Base-by-base conservation (phyloP, 345 rosid genomes). In the Pelargonium nanum region DNA sequence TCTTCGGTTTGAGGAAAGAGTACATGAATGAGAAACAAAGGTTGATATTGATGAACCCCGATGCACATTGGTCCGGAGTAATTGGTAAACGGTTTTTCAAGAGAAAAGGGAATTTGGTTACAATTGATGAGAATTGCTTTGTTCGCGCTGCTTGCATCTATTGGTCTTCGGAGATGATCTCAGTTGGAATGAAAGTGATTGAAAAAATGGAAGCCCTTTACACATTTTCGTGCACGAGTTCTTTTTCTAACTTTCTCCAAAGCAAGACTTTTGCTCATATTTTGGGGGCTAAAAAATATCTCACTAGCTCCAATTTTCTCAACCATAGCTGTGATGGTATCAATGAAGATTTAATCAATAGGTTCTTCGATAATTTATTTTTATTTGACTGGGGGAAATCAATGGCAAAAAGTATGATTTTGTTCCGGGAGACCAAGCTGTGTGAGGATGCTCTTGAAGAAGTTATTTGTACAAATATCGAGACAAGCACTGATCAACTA, bases 1-100 rank as follows among this genome's bases (percentile, higher is more conserved):
- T 74, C 72, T 66, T 80, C 55, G 85, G 81, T 4, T 80, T 78
- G 19, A 60, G 69, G 63, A 74, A 64, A 63, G 67, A 69, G 22
- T 15, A 23, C 26, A 51, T 51, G 9, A 59, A 5, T 34, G 13
- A 10, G 13, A 34, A 50, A 4, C 5, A 59, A 30, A 53, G 57
- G 21, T 80, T 58, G 74, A 24, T 59, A 66, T 58, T 80, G 53
- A 16, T 72, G 48, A 74, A 70, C 53, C 52, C 73, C 22, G 65
- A 72, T 56, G 74, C 78, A 50, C 58, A 72, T 6, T 78, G 85
- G 83, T 60, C 57, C 24, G 57, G 58, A 61, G 56, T 66, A 5
- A 22, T 76, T 22, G 59, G 13, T 9, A 4, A 10, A 15, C 7
- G 45, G 45, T 9, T 34, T 34, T 34, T 3, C 45, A 34, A 9